A percentile compares a stretch with the other conserved stretches of the same genome.
Evolutionary conservation across 495 filamentous ascomycete genomes (phyloP).

Genomic region (Penicillium dipodomyicola): DNA sequence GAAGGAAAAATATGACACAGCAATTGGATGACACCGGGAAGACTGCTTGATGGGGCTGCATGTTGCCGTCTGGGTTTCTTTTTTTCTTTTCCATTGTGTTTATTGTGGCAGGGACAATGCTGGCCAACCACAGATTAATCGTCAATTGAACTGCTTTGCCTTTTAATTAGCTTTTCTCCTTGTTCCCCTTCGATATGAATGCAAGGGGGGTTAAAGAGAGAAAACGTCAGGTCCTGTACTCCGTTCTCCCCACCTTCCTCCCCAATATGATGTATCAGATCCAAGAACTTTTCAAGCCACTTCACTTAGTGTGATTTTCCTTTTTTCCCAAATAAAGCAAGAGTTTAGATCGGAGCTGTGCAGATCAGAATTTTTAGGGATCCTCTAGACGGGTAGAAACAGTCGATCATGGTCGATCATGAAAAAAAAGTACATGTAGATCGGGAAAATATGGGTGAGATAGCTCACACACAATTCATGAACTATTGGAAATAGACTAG

Average conservation of each 20-base stretch:
- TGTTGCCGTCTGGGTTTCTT: background rate
- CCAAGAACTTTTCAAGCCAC: background rate
- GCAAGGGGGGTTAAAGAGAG: background rate
- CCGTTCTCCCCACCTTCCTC: background rate
- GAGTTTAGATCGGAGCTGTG: constrained; percentile 11
- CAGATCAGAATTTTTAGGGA: constrained; percentile 22
- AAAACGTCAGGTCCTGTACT: constrained; percentile 13
- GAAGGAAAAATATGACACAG: constrained; percentile 32
- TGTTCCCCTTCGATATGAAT: constrained; percentile 1
- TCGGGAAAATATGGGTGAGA: background rate
- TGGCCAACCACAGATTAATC: background rate
- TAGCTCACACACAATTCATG: background rate
- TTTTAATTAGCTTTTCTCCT: background rate
- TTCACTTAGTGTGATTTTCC: constrained; percentile 1
- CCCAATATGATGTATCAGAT: constrained; percentile 27
- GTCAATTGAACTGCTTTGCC: constrained; percentile 1
- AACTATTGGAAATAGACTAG: constrained; percentile 1
- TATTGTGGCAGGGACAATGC: constrained; percentile 3
- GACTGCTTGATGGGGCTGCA: background rate
- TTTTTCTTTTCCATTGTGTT: background rate
- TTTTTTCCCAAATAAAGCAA: background rate
- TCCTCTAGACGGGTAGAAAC: constrained; percentile 19
- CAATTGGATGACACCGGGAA: background rate
- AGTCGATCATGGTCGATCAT: constrained; percentile 17
- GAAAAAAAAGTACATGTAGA: constrained; percentile 4